Base-by-base conservation (phyloP, 768 basidiomycete species). In the Pholiota molesta region DNA sequence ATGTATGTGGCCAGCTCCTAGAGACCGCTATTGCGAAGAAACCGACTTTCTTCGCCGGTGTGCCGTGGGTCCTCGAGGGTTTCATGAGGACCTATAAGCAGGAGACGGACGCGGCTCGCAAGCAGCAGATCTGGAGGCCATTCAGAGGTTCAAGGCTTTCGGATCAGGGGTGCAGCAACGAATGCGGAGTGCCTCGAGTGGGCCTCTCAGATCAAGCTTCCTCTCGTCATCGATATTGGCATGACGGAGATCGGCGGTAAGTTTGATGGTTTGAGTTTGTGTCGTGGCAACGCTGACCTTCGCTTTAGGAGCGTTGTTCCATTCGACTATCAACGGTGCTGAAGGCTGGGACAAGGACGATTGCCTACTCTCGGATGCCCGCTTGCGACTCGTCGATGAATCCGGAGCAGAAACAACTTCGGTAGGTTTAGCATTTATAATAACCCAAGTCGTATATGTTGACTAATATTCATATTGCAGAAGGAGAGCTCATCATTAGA, bases 201-300 rank as follows among this genome's bases (percentile, higher is more conserved):
- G 74, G 72, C 72, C 5, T 67, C 56, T 17, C 58, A 69, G 39
- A 58, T 72, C 9, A 60, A 59, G 4, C 55, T 77, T n/a, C 70
- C 68, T 16, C 40, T 77, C n/a, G 63, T 73, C n/a, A 59, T 75
- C 35, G 69, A 71, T 62, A 72, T 77, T 45, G 76, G 76, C 1
- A 77, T 77, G 76, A 77, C 75, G 2, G 76, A 77, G 64, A 28
- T 75, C 2, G 73, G 74, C 49, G 72, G 75, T 76, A 61, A 31
- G 68, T 53, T 44, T 39, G 14, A 17, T 2, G 0, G 4, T 55
- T 33, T 0, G 17, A 26, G 17, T 2, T n/a, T 29, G 49, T 5
- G 51, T 16, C 23, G 23, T 13, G 29, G 33, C 44, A 28, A 14
- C 11, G 57, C 5, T 55, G 40, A 14, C n/a, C 21, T 40, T 16